Conservation (phyloP, 306 rosid genomes). For the peach (Prunus persica) region Prunus_persica_NCBIv2 NC_034009.1:34124001-34124500, state of each 20-base stretch:
- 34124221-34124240: constrained; percentile 28
- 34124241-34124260: constrained; percentile 35
- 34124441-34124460: constrained; percentile 35
- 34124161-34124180: constrained; percentile 29
- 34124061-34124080: constrained; percentile 21
- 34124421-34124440: constrained; percentile 29
- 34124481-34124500: constrained; percentile 32
- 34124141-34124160: constrained; percentile 28
- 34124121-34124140: constrained; percentile 31
- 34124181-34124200: constrained; percentile 36
- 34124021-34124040: constrained; percentile 25
- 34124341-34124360: constrained; percentile 34
- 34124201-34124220: constrained; percentile 32
- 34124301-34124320: constrained; percentile 35
- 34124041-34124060: constrained; percentile 34
- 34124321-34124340: constrained; percentile 29
- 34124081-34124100: constrained; percentile 34
- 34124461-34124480: constrained; percentile 34
- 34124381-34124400: constrained; percentile 29
- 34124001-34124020: constrained; percentile 31
- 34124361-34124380: constrained; percentile 25
- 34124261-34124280: constrained; percentile 37
- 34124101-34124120: constrained; percentile 25
- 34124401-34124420: constrained; percentile 30
- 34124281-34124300: constrained; percentile 32